Conservation (phyloP, 345 rosid species). For the Salix koriyanagi region DNA sequence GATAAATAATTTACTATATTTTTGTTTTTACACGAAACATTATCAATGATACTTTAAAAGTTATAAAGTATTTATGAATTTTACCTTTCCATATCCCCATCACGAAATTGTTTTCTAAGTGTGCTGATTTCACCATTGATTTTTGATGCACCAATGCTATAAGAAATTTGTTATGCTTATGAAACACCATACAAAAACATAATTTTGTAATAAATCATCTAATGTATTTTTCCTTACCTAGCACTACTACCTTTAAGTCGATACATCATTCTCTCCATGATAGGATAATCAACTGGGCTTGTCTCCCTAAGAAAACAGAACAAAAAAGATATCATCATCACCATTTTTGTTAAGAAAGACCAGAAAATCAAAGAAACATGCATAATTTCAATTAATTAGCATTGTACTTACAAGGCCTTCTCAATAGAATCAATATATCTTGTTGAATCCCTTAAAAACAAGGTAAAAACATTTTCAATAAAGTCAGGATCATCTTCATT, state of each 20-base stretch:
- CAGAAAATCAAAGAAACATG: not conserved
- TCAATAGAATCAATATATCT: not conserved
- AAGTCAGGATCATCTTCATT: constrained; percentile 1
- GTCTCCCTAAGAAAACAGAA: not conserved
- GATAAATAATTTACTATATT: no score
- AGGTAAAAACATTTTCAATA: not conserved
- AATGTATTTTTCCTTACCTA: not conserved
- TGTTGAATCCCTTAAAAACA: not conserved
- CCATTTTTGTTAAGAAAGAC: no score
- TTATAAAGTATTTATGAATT: no score
- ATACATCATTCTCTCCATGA: not conserved
- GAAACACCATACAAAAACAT: not conserved
- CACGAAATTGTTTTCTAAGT: no score
- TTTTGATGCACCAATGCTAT: not conserved
- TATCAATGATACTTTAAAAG: no score
- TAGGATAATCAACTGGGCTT: not conserved
- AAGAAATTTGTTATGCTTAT: not conserved
- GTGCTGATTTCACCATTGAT: not conserved
- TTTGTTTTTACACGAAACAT: no score
- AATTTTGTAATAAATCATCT: not conserved
- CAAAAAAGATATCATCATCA: no score
- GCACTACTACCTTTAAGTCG: not conserved
- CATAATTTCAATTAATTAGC: not conserved
- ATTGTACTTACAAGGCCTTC: not conserved
- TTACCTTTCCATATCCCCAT: no score